Evolutionary conservation across 108 stramenopile species (phyloP).

Genomic region (Cyclotella baltica): DNA sequence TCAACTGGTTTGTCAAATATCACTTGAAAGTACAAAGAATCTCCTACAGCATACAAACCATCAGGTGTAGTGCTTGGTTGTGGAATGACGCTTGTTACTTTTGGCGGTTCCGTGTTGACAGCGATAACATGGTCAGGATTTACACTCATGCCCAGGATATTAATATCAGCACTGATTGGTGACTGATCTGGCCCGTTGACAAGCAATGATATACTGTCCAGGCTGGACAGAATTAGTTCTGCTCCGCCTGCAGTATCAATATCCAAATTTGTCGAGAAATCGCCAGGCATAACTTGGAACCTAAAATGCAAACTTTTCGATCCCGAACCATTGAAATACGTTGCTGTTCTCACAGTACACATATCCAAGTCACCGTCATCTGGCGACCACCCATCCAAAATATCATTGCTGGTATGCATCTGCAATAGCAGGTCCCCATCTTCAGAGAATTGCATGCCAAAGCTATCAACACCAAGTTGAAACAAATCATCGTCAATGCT

Average conservation of each 20-base stretch:
- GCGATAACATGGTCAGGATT: slow-evolving; percentile 19
- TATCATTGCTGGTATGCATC: neutral
- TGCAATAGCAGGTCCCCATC: slow-evolving; percentile 1
- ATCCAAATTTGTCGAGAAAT: slow-evolving; percentile 31
- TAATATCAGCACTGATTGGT: slow-evolving; percentile 30
- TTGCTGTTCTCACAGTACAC: slow-evolving; percentile 42
- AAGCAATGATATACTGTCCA: slow-evolving; percentile 30
- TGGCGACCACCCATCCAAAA: slow-evolving; percentile 6
- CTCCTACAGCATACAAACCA: slow-evolving; percentile 50
- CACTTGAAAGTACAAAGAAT: slow-evolving; percentile 48
- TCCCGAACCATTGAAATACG: slow-evolving; percentile 43
- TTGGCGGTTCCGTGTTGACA: slow-evolving; percentile 46
- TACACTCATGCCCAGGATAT: slow-evolving; percentile 18
- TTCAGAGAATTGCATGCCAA: slow-evolving; percentile 18
- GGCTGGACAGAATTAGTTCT: slow-evolving; percentile 13
- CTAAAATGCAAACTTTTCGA: slow-evolving; percentile 46
- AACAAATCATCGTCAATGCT: slow-evolving; percentile 23
- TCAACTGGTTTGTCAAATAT: slow-evolving; percentile 52
- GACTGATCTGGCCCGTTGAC: slow-evolving; percentile 32
- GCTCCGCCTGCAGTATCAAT: slow-evolving; percentile 14
- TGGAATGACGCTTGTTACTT: slow-evolving; percentile 31
- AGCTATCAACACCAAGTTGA: slow-evolving; percentile 20
- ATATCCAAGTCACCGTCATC: slow-evolving; percentile 27
- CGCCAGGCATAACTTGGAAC: slow-evolving; percentile 49
- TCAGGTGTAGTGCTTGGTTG: slow-evolving; percentile 38